Evolutionary conservation across 805 yeast genomes (phyloP).

Genomic region (Kazachstania kunashirensis): DNA sequence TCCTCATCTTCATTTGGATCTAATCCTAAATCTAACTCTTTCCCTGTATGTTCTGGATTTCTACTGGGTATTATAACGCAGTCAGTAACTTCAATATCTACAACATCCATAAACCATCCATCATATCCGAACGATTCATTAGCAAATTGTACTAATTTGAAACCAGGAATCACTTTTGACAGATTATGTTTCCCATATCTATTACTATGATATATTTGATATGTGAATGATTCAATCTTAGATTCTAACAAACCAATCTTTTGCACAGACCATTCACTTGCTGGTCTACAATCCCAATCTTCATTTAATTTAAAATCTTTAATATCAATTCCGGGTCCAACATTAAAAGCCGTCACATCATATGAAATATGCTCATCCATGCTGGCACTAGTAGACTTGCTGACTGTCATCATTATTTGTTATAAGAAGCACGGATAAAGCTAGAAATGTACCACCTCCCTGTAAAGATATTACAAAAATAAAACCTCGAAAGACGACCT

Average conservation of each 20-base stretch:
- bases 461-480: no score
- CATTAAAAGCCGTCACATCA: constrained; percentile 11
- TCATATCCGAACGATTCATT: constrained; percentile 46
- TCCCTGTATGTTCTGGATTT: background rate
- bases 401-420: background rate
- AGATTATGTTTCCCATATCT: constrained; percentile 21
- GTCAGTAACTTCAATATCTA: constrained; percentile 20
- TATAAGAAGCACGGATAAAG: no score
- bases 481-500: no score
- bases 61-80: constrained; percentile 4
- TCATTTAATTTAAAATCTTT: constrained; percentile 24
- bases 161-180: constrained; percentile 27
- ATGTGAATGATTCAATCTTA: constrained; percentile 33
- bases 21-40: background rate
- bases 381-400: background rate
- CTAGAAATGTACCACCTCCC: no score
- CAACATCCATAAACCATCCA: constrained; percentile 45
- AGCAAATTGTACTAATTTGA: constrained; percentile 33
- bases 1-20: constrained; percentile 7
- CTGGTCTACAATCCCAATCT: constrained; percentile 31
- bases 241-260: constrained; percentile 42
- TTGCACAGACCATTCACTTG: constrained; percentile 38
- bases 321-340: constrained; percentile 15
- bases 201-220: constrained; percentile 21
- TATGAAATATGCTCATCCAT: constrained; percentile 3